Evolutionary conservation across 2,329 filamentous ascomycete species (phyloP).

Genomic region (Knoxdaviesia capensis): DNA sequence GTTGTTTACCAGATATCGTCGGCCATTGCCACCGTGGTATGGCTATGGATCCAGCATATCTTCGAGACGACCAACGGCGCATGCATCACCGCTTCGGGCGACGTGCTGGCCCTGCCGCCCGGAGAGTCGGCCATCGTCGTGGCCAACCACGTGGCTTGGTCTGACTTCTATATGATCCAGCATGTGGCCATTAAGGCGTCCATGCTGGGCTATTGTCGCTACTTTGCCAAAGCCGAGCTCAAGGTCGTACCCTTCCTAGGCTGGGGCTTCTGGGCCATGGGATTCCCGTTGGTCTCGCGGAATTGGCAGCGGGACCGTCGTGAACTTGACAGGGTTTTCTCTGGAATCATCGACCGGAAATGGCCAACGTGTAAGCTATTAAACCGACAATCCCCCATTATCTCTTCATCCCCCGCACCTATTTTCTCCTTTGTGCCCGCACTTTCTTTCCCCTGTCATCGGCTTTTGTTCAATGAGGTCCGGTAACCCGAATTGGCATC

Average conservation of each 20-base stretch:
- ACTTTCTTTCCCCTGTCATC: too few species aligned
- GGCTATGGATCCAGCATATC: constrained; percentile 35
- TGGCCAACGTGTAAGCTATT: constrained; percentile 35
- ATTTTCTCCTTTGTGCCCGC: too few species aligned
- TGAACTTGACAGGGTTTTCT: constrained; percentile 36
- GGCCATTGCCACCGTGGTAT: constrained; percentile 29
- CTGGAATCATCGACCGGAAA: constrained; percentile 25
- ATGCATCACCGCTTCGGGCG: constrained; percentile 29
- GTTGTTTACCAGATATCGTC: constrained; percentile 34
- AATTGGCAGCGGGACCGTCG: constrained; percentile 35
- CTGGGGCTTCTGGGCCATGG: constrained; percentile 44
- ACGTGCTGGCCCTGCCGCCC: constrained; percentile 18
- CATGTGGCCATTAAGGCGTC: constrained; percentile 27
- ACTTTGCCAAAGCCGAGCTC: constrained; percentile 41
- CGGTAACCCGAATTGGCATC: too few species aligned
- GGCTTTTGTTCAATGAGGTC: too few species aligned
- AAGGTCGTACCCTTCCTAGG: constrained; percentile 38
- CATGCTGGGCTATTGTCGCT: constrained; percentile 41
- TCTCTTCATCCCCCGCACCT: too few species aligned
- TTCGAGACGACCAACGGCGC: constrained; percentile 34
- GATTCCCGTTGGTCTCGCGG: constrained; percentile 41
- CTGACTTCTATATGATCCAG: constrained; percentile 46
- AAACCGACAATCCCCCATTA: background rate
- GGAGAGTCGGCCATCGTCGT: constrained; percentile 41
- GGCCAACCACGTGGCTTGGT: constrained; percentile 39